Evolutionary conservation across 257 asterid genomes (phyloP).

Genomic region (Petunia secreta): DNA sequence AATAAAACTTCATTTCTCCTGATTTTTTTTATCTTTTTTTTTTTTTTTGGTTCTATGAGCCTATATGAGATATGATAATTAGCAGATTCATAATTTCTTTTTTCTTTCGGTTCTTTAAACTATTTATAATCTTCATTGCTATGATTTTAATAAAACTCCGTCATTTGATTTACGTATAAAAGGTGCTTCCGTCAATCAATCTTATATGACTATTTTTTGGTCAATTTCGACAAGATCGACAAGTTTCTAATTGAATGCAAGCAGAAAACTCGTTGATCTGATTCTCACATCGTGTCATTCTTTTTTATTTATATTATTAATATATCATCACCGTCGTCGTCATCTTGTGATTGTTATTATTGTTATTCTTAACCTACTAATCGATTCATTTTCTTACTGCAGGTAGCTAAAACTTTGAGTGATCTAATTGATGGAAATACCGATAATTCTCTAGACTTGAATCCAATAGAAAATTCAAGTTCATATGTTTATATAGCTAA

Average conservation of each 20-base stretch:
- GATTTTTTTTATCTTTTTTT: not conserved
- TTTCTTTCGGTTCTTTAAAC: not conserved
- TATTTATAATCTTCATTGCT: not conserved
- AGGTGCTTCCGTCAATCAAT: too few relatives aligned
- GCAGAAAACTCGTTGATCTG: too few relatives aligned
- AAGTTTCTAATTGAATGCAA: too few relatives aligned
- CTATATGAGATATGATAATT: not conserved
- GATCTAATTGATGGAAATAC: conserved; percentile 20
- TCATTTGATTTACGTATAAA: not conserved
- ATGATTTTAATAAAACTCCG: not conserved
- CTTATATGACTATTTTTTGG: too few relatives aligned
- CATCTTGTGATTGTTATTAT: not conserved
- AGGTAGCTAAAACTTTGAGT: conserved; percentile 22
- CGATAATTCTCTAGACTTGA: conserved; percentile 9
- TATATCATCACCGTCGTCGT: not conserved
- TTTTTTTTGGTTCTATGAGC: too few relatives aligned
- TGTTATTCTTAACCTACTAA: not conserved
- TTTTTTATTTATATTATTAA: too few relatives aligned
- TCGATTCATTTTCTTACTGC: not conserved
- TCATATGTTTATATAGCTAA: not conserved
- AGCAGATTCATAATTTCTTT: not conserved
- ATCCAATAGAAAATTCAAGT: not conserved
- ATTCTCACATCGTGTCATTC: too few relatives aligned
- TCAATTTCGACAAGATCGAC: too few relatives aligned
- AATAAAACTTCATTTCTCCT: not conserved